Percentiles rank a stretch among this genome's conserved stretches.
Evolutionary conservation across 2,329 filamentous ascomycete species (phyloP).

Genomic region (Penicillium hesseltinei): DNA sequence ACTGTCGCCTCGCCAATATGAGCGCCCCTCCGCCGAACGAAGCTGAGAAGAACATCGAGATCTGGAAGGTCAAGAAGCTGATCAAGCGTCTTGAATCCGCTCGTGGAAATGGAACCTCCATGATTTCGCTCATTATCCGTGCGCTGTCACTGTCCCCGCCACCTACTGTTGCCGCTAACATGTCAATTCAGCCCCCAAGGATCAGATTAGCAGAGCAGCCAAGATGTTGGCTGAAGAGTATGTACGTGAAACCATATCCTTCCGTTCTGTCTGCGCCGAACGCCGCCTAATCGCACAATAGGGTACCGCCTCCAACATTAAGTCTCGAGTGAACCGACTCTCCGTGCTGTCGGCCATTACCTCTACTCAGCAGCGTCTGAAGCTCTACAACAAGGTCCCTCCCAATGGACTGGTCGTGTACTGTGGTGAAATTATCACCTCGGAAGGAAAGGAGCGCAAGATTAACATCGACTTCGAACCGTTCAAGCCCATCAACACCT

Average conservation of each 20-base stretch:
- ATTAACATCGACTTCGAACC: slow-evolving; percentile 99
- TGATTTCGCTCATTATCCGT: slow-evolving; percentile 99
- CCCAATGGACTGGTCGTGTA: slow-evolving; percentile 97
- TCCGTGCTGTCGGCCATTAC: slow-evolving; percentile 98
- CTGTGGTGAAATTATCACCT: slow-evolving; percentile 99
- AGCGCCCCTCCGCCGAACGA: slow-evolving; percentile 79
- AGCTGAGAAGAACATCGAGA: slow-evolving; percentile 94
- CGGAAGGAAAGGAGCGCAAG: slow-evolving; percentile 97
- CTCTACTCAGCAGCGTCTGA: slow-evolving; percentile 97
- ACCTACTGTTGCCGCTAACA: slow-evolving; percentile 20
- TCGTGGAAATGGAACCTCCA: slow-evolving; percentile 96
- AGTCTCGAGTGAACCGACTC: slow-evolving; percentile 97
- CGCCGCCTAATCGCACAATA: slow-evolving; percentile 37
- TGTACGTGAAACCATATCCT: slow-evolving; percentile 53
- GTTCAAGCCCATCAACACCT: slow-evolving; percentile 99
- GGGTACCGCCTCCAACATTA: slow-evolving; percentile 99
- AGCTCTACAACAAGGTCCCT: slow-evolving; percentile 98
- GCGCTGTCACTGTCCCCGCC: slow-evolving; percentile 41
- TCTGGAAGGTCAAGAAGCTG: slow-evolving; percentile 96
- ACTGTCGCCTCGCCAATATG: slow-evolving; percentile 61
- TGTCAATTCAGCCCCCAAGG: slow-evolving; percentile 74
- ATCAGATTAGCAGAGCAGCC: slow-evolving; percentile 90
- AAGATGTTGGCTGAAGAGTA: slow-evolving; percentile 99
- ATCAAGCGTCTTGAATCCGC: slow-evolving; percentile 98
- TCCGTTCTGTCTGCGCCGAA: not conserved